Base-by-base conservation (phyloP, 2,329 filamentous ascomycete species). In the Fusarium graminum region DNA sequence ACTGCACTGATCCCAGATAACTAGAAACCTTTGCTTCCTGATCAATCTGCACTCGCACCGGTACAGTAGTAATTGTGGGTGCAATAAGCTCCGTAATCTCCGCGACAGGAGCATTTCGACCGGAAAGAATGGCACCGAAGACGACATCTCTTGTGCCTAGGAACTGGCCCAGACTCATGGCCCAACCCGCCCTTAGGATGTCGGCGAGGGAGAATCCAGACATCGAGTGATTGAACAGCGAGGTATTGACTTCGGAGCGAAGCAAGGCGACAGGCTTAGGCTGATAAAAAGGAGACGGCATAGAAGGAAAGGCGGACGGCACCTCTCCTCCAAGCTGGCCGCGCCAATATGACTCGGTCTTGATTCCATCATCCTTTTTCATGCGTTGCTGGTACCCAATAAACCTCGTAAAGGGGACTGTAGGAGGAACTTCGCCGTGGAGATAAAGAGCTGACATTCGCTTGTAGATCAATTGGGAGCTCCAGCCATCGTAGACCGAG, bases 401-500 rank as follows among this genome's bases (percentile, higher is more conserved):
- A 22, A 54, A 54, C 2, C 43, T 28, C 3, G 26, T 54, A 13
- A 40, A 54, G 1, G 52, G 34, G 2, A 36, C 43, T 14, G 52
- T 28, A 25, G 38, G 6, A 0, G 43, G 43, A 13, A 28, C 36
- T 2, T n/a, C 43, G 4, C 40, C 34, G 8, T 50, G 26, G 43
- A 32, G 30, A 34, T 54, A 50, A 10, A 54, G 29, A 19, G 9
- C 36, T 3, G 43, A 22, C 0, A 54, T 32, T 28, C 49, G 52
- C 4, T 28, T 36, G 1, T 50, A 32, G 32, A 54, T 54, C 19
- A 54, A 40, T 11, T 45, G 38, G 1, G 38, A 13, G 2, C 52
- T 54, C 52, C 52, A 54, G 12, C 52, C 52, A 12, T 54, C 43
- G 26, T 54, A 54, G 4, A 40, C 43, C 3, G 43, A 39, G 7